Evolutionary conservation across 2,329 filamentous ascomycete species (phyloP).

Genomic region (Colletotrichum spinosum): DNA sequence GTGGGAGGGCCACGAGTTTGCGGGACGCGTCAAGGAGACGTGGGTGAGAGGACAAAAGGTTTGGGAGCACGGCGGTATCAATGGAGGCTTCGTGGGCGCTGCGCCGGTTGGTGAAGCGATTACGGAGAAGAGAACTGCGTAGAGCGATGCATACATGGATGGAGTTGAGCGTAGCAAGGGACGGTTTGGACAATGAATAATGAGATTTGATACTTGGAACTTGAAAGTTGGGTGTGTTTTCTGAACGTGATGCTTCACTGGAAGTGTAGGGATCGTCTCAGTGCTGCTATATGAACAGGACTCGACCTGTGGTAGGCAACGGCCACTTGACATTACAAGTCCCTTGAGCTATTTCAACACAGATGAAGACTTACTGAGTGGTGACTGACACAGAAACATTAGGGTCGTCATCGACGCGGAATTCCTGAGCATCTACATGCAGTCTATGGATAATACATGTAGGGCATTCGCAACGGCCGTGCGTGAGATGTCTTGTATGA

Average conservation of each 20-base stretch:
- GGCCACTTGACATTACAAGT: too few species aligned
- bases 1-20: conserved; percentile 84
- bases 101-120: conserved; percentile 67
- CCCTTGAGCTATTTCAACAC: too few species aligned
- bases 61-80: conserved; percentile 72
- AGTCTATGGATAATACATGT: too few species aligned
- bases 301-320: too few species aligned
- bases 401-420: too few species aligned
- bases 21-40: conserved; percentile 84
- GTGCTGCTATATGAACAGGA: too few species aligned
- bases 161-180: conserved; percentile 4
- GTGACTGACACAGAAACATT: too few species aligned
- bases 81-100: conserved; percentile 62
- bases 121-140: conserved; percentile 66
- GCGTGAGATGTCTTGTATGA: background rate
- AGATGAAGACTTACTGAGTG: too few species aligned
- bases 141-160: conserved; percentile 26
- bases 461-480: background rate
- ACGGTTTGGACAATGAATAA: background rate
- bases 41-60: conserved; percentile 83
- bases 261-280: too few species aligned
- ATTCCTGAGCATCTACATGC: too few species aligned
- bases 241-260: too few species aligned
- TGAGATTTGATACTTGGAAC: background rate
- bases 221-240: too few species aligned